Base-by-base conservation (phyloP, 805 yeast species). In the Barnettozyma salicaria region DNA sequence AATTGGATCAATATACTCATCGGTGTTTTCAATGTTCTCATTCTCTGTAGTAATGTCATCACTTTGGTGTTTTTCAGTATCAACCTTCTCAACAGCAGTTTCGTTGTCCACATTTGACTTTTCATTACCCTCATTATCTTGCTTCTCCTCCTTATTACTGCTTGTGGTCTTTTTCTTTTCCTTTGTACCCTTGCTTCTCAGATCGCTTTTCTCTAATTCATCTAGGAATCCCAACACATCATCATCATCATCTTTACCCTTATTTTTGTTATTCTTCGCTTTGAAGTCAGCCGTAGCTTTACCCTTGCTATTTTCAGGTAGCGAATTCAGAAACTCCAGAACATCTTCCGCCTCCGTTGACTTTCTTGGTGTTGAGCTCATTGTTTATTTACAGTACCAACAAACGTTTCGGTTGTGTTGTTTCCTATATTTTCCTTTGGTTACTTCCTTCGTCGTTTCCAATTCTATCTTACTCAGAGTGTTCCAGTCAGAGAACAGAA, bases 251-350 rank as follows among this genome's bases (percentile, higher is more conserved):
- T 52, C 53, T 34, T 53, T 48, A 34, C 48, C 55, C 3, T 23
- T 44, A 45, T 9, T 45, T 45, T 37, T 75, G 79, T 32, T 72
- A 74, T 41, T 72, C 70, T 3, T 42, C 1, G 46, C 46, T 21
- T 40, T 42, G 21, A 42, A 42, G 11, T 38, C 37, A 17, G 37
- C 26, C 2, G 54, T 70, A 7, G 49, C 40, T 10, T 46, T 47
- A 39, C 52, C 56, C 32, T 52, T 51, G 23, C n/a, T n/a, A n/a
- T 47, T 52, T 19, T 80, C 87, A 4, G 94, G 92, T 32, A 87
- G 70, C 1, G 89, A 80, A 52, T 82, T 87, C 48, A 84, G 68
- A 53, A 85, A 85, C 45, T 83, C 90, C 37, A 84, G 67, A 5
- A 84, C 90, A 49, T 83, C 90, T 45, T 80, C 84, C 18, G 79